phyloP scores from a whole-genome alignment of 2,329 filamentous ascomycete genomes.

The Cordyceps cateniannulata region DNA sequence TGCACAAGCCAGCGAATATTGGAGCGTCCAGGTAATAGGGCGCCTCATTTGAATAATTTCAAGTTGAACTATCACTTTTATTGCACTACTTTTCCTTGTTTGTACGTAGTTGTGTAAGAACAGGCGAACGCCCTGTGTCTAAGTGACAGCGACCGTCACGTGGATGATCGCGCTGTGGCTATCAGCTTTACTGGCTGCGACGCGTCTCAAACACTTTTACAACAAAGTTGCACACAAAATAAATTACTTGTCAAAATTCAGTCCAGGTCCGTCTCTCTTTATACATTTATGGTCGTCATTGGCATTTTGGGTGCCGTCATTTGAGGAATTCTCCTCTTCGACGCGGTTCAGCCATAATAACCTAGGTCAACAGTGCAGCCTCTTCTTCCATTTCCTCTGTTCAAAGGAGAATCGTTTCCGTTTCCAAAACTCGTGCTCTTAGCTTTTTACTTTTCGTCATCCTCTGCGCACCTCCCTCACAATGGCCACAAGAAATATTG shows the following conservation, averaged over 20 bases:
- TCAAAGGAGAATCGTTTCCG: too few species aligned
- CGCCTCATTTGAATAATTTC: conserved; percentile 14
- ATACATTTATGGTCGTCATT: too few species aligned
- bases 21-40: conserved; percentile 10
- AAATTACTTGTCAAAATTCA: too few species aligned
- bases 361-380: too few species aligned
- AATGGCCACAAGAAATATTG: conserved; percentile 19
- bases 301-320: too few species aligned
- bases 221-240: background rate
- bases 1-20: conserved; percentile 11
- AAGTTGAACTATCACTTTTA: conserved; percentile 2
- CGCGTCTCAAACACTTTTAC: background rate
- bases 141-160: background rate
- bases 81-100: background rate
- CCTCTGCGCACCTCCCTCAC: background rate
- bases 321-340: too few species aligned
- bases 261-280: too few species aligned
- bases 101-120: background rate
- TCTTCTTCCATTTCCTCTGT: too few species aligned
- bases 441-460: background rate
- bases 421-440: too few species aligned
- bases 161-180: background rate
- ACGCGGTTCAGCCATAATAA: too few species aligned
- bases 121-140: background rate
- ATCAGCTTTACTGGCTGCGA: background rate